Evolutionary conservation across 768 basidiomycete species (phyloP).

Genomic region (Suillus clintonianus): DNA sequence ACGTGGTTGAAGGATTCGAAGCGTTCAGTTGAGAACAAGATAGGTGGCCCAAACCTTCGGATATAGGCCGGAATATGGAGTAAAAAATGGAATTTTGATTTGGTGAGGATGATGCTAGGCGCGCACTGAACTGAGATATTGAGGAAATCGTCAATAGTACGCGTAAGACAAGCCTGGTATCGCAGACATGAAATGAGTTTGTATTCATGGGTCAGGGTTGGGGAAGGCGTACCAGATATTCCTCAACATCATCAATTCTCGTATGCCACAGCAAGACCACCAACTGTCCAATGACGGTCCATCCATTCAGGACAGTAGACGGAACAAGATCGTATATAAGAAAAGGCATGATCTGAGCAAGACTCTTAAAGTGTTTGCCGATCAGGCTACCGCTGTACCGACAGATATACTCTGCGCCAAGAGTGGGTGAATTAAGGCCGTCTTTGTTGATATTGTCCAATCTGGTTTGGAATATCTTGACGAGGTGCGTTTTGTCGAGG

Average conservation of each 20-base stretch:
- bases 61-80: conserved; percentile 29
- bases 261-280: conserved; percentile 43
- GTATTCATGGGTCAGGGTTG: background rate
- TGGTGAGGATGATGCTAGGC: conserved; percentile 27
- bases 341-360: conserved; percentile 22
- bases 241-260: conserved; percentile 37
- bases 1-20: conserved; percentile 32
- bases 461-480: too few species aligned
- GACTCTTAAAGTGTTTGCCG: too few species aligned
- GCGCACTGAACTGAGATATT: conserved; percentile 15
- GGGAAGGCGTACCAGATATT: conserved; percentile 31
- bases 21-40: conserved; percentile 29
- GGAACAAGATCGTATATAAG: conserved; percentile 34
- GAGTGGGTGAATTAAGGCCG: too few species aligned
- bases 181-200: background rate
- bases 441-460: too few species aligned
- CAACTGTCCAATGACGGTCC: conserved; percentile 35
- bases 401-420: too few species aligned
- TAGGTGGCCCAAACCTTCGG: conserved; percentile 26
- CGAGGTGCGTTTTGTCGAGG: too few species aligned
- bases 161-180: conserved; percentile 9
- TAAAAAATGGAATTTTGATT: conserved; percentile 35
- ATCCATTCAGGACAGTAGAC: conserved; percentile 23
- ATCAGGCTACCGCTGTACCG: too few species aligned
- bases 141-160: conserved; percentile 24